phyloP scores from a whole-genome alignment of 805 yeast genomes.

The Nakazawaea pomicola region DNA sequence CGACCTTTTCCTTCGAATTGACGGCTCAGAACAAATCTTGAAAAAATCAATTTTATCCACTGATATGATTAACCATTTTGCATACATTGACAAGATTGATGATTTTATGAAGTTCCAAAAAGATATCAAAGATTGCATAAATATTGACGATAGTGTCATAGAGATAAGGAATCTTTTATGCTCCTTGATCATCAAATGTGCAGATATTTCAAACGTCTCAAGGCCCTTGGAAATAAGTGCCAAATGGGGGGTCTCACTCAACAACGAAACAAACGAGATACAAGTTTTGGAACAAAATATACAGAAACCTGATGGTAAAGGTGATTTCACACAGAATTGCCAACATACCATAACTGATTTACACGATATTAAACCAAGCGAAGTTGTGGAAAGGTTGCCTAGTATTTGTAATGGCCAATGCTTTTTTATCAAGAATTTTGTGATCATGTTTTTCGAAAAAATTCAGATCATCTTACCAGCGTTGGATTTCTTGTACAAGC shows the following conservation, averaged over 20 bases:
- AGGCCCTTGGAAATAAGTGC: slow-evolving; percentile 71
- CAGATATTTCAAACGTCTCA: slow-evolving; percentile 92
- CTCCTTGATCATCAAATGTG: slow-evolving; percentile 80
- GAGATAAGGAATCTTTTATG: slow-evolving; percentile 39
- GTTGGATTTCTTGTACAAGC: slow-evolving; percentile 48
- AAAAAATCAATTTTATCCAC: slow-evolving; percentile 59
- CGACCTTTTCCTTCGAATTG: slow-evolving; percentile 16
- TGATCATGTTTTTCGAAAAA: slow-evolving; percentile 66
- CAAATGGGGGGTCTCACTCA: slow-evolving; percentile 82
- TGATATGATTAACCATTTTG: slow-evolving; percentile 88
- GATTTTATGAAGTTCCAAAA: slow-evolving; percentile 19
- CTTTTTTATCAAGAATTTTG: slow-evolving; percentile 80
- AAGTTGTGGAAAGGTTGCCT: slow-evolving; percentile 43
- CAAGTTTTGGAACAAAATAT: slow-evolving; percentile 13
- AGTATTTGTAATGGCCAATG: slow-evolving; percentile 66
- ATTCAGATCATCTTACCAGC: slow-evolving; percentile 59
- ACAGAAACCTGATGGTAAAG: background rate
- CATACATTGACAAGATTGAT: slow-evolving; percentile 54
- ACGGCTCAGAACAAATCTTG: slow-evolving; percentile 12
- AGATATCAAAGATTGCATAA: slow-evolving; percentile 5
- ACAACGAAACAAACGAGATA: slow-evolving; percentile 73
- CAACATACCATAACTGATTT: slow-evolving; percentile 10
- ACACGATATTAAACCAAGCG: slow-evolving; percentile 29
- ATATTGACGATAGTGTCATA: slow-evolving; percentile 18
- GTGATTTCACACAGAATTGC: slow-evolving; percentile 14